phyloP scores from a whole-genome alignment of 164 flowering plant genomes.

The Umbilicus rupestris region DNA sequence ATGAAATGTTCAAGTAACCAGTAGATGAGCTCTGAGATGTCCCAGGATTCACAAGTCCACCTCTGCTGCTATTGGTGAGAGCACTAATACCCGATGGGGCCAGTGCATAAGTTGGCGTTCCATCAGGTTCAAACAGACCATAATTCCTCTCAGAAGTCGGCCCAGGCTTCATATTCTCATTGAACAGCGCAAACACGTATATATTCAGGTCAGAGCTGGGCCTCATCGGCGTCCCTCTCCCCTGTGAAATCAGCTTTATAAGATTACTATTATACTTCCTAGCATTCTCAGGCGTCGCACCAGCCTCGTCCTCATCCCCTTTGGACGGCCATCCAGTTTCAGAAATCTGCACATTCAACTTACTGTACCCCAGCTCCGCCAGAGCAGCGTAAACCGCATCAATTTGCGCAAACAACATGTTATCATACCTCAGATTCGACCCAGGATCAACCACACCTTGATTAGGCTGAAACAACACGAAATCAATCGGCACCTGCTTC shows the following conservation, averaged over 20 bases:
- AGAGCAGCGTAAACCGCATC: constrained; percentile 53
- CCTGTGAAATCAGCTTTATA: constrained; percentile 26
- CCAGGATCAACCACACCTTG: constrained; percentile 34
- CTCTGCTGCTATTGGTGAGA: background rate
- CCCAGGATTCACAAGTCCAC: constrained; percentile 5
- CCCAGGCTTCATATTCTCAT: constrained; percentile 65
- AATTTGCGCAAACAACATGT: constrained; percentile 56
- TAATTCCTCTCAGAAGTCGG: constrained; percentile 68
- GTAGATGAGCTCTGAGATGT: background rate
- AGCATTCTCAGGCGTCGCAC: constrained; percentile 39
- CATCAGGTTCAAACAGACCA: constrained; percentile 62
- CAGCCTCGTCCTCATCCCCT: constrained; percentile 43
- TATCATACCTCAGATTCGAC: constrained; percentile 37
- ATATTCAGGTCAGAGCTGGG: constrained; percentile 33
- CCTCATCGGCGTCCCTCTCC: constrained; percentile 48
- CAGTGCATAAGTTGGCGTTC: constrained; percentile 41
- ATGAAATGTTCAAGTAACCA: constrained; percentile 6
- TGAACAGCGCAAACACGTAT: constrained; percentile 57
- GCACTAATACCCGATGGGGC: constrained; percentile 12
- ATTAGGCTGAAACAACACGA: constrained; percentile 42
- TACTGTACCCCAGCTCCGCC: constrained; percentile 27
- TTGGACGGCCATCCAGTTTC: constrained; percentile 75
- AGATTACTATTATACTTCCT: constrained; percentile 50
- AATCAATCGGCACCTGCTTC: constrained; percentile 36
- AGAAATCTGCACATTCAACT: constrained; percentile 32